Percentiles rank a stretch among this genome's conserved stretches.
Conservation (phyloP, 202 grass and related monocot species). For the Cymbopogon flexuosus region DNA sequence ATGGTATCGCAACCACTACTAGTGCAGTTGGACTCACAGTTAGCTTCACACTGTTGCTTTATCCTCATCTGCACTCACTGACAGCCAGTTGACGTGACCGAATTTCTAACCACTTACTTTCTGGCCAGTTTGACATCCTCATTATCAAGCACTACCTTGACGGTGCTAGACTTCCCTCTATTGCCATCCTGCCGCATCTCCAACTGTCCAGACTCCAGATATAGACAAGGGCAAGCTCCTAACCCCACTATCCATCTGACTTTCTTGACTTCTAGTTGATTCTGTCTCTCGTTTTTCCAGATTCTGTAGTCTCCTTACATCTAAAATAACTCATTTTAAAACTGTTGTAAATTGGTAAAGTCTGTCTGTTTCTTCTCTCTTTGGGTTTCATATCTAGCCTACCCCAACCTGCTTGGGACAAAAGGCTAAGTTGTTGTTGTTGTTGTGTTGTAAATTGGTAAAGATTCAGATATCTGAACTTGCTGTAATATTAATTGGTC, state of each 20-base stretch:
- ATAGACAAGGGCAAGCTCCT: background rate
- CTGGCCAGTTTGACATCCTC: background rate
- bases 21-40: background rate
- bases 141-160: background rate
- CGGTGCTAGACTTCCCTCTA: background rate
- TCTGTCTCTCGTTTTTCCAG: background rate
- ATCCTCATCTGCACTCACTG: background rate
- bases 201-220: background rate
- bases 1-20: background rate
- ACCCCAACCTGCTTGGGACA: too few relatives aligned
- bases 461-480: too few relatives aligned
- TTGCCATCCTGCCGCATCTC: background rate
- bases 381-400: too few relatives aligned
- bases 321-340: background rate
- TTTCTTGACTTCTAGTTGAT: background rate
- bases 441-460: too few relatives aligned
- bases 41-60: background rate
- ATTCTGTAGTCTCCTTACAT: background rate
- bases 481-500: too few relatives aligned
- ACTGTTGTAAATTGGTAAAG: background rate
- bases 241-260: background rate
- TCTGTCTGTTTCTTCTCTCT: too few relatives aligned
- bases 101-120: background rate
- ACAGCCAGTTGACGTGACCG: background rate
- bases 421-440: too few relatives aligned